phyloP scores from a whole-genome alignment of 306 rosid species.

The Vigna mungo region DNA sequence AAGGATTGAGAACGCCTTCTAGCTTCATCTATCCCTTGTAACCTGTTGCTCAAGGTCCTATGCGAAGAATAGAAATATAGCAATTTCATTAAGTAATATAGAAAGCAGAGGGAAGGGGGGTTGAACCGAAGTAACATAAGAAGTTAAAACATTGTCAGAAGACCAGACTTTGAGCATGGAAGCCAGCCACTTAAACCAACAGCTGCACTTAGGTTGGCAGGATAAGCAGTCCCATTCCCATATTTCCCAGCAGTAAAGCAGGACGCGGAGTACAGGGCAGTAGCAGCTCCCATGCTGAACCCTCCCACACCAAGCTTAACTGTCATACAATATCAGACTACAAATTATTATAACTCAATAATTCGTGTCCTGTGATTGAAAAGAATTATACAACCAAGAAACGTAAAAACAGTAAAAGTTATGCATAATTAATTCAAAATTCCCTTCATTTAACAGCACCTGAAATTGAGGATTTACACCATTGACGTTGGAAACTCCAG shows the following conservation, averaged over 20 bases:
- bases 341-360: constrained; percentile 25
- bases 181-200: constrained; percentile 99
- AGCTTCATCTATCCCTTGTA: constrained; percentile 73
- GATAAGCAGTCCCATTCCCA: constrained; percentile 74
- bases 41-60: constrained; percentile 73
- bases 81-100: constrained; percentile 28
- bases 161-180: constrained; percentile 89
- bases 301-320: constrained; percentile 99
- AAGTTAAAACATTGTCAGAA: constrained; percentile 36
- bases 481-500: constrained; percentile 7
- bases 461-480: constrained; percentile 32
- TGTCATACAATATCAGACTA: constrained; percentile 45
- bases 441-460: constrained; percentile 1
- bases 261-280: constrained; percentile 85
- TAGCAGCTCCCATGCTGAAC: constrained; percentile 99
- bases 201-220: constrained; percentile 78
- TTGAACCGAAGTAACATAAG: constrained; percentile 32
- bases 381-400: constrained; percentile 24
- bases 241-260: constrained; percentile 75
- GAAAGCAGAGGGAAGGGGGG: background rate
- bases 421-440: constrained; percentile 9
- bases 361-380: background rate
- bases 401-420: constrained; percentile 24
- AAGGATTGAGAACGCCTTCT: constrained; percentile 71
- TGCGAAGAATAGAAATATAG: constrained; percentile 41